A percentile compares a stretch with the other conserved stretches of the same genome.
These are phyloP conservation scores for Schrenkiella parvula DNA, from an alignment of 345 rosid genomes.

Conservation along the genomic window DNA sequence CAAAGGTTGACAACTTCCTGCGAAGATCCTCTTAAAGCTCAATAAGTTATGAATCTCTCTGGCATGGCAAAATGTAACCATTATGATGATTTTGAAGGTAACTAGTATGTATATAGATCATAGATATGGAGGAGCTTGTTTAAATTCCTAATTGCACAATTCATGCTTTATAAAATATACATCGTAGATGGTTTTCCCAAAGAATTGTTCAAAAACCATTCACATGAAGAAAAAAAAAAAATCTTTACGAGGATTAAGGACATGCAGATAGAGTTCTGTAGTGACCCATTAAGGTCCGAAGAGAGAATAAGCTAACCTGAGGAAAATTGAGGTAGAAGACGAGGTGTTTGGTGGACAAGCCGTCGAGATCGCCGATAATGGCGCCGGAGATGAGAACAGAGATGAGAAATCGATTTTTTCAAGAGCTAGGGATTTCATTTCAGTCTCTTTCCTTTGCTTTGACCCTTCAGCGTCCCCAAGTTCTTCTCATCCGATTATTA, in stretches of 20 bases:
- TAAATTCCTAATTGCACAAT: not conserved
- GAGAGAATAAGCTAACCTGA: constrained; percentile 43
- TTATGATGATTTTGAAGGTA: constrained; percentile 10
- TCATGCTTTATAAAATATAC: constrained; percentile 40
- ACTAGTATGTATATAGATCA: constrained; percentile 13
- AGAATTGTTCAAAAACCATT: too few species aligned
- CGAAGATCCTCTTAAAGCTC: not conserved
- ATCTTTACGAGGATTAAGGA: not conserved
- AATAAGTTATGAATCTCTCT: constrained; percentile 1
- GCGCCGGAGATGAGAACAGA: constrained; percentile 56
- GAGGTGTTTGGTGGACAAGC: constrained; percentile 43
- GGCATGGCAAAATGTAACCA: constrained; percentile 9
- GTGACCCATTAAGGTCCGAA: constrained; percentile 2
- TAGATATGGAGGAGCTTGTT: not conserved
- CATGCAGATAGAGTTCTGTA: not conserved
- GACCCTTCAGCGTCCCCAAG: constrained; percentile 24
- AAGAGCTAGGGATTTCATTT: constrained; percentile 55
- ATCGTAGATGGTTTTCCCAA: constrained; percentile 62
- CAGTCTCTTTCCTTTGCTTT: constrained; percentile 44
- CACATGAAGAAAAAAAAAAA: not conserved
- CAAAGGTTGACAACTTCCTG: constrained; percentile 47
- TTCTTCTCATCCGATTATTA: not conserved
- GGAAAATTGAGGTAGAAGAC: constrained; percentile 60
- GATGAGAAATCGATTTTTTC: constrained; percentile 53
- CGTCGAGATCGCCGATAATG: constrained; percentile 52